A percentile compares a stretch with the other conserved stretches of the same genome.
phyloP scores from a whole-genome alignment of 441 rosid species.

The Caryocar brasiliense region DNA sequence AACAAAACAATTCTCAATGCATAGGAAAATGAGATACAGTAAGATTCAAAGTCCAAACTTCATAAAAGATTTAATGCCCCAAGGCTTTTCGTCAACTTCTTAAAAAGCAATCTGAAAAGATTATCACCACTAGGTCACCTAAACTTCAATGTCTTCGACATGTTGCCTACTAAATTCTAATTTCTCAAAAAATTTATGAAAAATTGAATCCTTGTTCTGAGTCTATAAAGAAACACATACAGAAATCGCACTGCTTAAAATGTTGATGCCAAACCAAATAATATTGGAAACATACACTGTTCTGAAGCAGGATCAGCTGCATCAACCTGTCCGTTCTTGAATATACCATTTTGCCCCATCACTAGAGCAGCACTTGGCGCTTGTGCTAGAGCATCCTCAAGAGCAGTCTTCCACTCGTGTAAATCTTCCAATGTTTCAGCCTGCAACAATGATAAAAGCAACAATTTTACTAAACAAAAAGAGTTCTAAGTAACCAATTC shows the following conservation, averaged over 20 bases:
- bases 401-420: conserved; percentile 82
- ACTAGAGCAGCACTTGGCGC: conserved; percentile 75
- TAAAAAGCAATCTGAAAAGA: no score
- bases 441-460: conserved; percentile 30
- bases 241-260: background rate
- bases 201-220: conserved; percentile 1
- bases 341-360: conserved; percentile 76
- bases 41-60: background rate
- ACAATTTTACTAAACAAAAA: no score
- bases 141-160: background rate
- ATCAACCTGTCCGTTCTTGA: conserved; percentile 62
- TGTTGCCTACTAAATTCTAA: background rate
- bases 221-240: no score
- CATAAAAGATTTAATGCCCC: background rate
- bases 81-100: no score
- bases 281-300: conserved; percentile 35
- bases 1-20: conserved; percentile 11
- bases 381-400: conserved; percentile 80
- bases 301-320: conserved; percentile 41
- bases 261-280: background rate
- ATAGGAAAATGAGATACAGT: background rate
- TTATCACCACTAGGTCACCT: background rate
- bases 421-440: conserved; percentile 94
- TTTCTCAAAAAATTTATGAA: background rate
- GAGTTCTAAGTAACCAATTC: no score